These are phyloP conservation scores for Solidago caesia DNA, from an alignment of 129 eudicot species.

Conservation along the genomic window DNA sequence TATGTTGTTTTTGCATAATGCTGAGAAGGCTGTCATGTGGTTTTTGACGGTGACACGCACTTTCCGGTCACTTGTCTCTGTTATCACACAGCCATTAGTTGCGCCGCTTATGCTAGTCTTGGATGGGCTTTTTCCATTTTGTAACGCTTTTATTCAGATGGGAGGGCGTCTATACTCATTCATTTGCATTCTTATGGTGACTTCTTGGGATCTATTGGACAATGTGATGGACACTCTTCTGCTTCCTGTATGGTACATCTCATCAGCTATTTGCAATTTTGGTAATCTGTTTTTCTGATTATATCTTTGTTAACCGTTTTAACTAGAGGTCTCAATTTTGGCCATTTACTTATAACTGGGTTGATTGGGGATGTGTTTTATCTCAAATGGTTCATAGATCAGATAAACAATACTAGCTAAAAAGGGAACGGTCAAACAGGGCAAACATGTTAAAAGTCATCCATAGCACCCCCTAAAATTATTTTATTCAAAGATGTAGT, in stretches of 20 bases:
- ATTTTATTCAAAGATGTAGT: not conserved
- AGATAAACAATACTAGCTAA: conserved; percentile 2
- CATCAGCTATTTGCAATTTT: conserved; percentile 46
- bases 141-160: conserved; percentile 39
- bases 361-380: conserved; percentile 1
- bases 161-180: conserved; percentile 45
- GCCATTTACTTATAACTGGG: not conserved
- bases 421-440: not conserved
- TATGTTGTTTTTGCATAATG: conserved; percentile 86
- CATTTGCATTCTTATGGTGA: conserved; percentile 50
- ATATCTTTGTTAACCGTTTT: not conserved
- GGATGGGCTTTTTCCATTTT: conserved; percentile 57
- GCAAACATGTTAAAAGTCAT: not conserved
- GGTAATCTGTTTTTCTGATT: conserved; percentile 45
- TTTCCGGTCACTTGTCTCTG: conserved; percentile 50
- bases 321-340: conserved; percentile 9
- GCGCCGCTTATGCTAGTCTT: conserved; percentile 56
- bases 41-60: conserved; percentile 66
- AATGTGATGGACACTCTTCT: conserved; percentile 47
- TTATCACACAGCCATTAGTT: conserved; percentile 66
- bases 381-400: conserved; percentile 11
- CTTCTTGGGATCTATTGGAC: conserved; percentile 55
- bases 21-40: conserved; percentile 84
- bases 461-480: not conserved
- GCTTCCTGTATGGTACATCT: conserved; percentile 75